These are phyloP conservation scores for Daldinia sp. DNA, from an alignment of 2,329 filamentous ascomycete species.

Conservation along the genomic window DNA sequence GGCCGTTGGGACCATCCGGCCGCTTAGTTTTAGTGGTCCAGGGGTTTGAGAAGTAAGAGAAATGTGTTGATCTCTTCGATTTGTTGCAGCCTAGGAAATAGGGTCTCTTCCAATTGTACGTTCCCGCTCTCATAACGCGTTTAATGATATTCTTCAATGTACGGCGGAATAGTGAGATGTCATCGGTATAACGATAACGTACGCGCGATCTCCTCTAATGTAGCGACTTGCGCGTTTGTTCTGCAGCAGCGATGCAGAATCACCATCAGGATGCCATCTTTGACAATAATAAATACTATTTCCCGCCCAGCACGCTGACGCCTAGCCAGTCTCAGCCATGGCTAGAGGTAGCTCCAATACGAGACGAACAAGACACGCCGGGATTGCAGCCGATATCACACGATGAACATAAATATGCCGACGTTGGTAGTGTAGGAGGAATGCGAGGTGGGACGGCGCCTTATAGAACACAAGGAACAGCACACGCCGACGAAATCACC, in stretches of 20 bases:
- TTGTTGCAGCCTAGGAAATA: background rate
- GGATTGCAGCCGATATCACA: slow-evolving; percentile 33
- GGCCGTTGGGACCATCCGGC: too few relatives aligned
- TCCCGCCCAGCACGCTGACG: slow-evolving; percentile 23
- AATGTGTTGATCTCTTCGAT: background rate
- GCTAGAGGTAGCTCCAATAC: slow-evolving; percentile 30
- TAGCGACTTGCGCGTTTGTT: slow-evolving; percentile 2
- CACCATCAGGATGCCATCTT: slow-evolving; percentile 27
- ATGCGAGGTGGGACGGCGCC: slow-evolving; percentile 13
- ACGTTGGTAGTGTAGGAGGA: slow-evolving; percentile 6
- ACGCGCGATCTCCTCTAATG: slow-evolving; percentile 4
- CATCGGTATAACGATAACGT: slow-evolving; percentile 2
- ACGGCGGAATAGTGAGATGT: background rate
- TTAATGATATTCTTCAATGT: background rate
- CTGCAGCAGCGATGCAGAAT: slow-evolving; percentile 30
- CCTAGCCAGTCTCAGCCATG: slow-evolving; percentile 25
- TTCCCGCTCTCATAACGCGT: background rate
- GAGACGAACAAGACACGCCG: slow-evolving; percentile 35
- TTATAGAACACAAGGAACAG: slow-evolving; percentile 16
- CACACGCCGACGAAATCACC: slow-evolving; percentile 26
- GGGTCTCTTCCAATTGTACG: slow-evolving; percentile 4
- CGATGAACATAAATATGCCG: slow-evolving; percentile 32
- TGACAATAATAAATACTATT: slow-evolving; percentile 37
- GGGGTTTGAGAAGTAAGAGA: background rate
- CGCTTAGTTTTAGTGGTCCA: background rate